Evolutionary conservation across 129 eudicot genomes (phyloP).

Genomic region (Calendula officinalis): DNA sequence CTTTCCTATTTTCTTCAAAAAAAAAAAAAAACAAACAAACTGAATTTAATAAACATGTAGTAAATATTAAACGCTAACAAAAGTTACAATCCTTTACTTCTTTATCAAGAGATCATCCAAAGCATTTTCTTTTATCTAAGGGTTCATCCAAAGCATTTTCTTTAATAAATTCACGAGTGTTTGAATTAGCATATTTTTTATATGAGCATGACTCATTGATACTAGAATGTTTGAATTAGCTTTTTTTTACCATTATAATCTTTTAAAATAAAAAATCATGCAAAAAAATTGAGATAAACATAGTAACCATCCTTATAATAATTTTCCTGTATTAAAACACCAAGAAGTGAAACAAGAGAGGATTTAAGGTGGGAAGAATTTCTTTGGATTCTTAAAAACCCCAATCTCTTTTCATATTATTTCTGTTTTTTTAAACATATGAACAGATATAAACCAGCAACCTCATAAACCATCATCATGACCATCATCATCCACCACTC

Average conservation of each 20-base stretch:
- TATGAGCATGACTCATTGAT: not conserved
- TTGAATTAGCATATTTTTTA: not conserved
- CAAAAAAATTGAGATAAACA: too few species aligned
- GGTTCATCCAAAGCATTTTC: not conserved
- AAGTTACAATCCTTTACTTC: not conserved
- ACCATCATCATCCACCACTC: conserved; percentile 20
- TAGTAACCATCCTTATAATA: too few species aligned
- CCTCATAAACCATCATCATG: conserved; percentile 1
- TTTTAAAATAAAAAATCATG: too few species aligned
- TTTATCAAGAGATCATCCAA: not conserved
- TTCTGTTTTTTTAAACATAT: conserved; percentile 36
- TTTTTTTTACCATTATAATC: too few species aligned
- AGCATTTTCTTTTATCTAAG: not conserved
- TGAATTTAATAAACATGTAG: too few species aligned
- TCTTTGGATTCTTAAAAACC: conserved; percentile 32
- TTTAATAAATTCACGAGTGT: too few species aligned
- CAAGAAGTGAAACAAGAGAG: too few species aligned
- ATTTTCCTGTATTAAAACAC: too few species aligned
- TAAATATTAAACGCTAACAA: too few species aligned
- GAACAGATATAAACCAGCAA: conserved; percentile 23
- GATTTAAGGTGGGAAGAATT: conserved; percentile 27
- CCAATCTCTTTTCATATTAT: conserved; percentile 34
- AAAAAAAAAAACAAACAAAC: too few species aligned
- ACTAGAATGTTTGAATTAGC: not conserved
- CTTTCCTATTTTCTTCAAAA: too few species aligned